A percentile compares a stretch with the other conserved stretches of the same genome.
Conservation (phyloP, 148 eudicot genomes). For the Rhododendron williamsianum region DNA sequence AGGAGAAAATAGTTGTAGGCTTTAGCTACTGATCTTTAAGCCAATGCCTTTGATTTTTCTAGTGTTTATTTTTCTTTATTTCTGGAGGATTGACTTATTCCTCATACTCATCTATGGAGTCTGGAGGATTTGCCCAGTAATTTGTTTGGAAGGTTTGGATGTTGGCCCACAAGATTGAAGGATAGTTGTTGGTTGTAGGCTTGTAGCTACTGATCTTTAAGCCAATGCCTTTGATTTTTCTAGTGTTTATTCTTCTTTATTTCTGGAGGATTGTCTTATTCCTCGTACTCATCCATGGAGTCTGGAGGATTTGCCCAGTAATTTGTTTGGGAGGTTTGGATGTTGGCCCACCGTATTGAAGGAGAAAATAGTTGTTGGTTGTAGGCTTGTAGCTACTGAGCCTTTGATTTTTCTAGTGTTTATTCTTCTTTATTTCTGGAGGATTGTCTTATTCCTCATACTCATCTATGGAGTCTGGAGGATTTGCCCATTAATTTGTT, state of each 20-base stretch:
- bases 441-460: background rate
- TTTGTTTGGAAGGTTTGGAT: background rate
- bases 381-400: background rate
- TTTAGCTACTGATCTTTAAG: background rate
- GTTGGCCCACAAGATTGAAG: background rate
- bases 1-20: background rate
- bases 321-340: background rate
- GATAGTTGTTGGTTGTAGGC: background rate
- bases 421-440: background rate
- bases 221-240: background rate
- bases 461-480: slow-evolving; percentile 3
- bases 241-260: background rate
- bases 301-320: background rate
- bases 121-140: background rate
- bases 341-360: background rate
- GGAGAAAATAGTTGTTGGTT: background rate
- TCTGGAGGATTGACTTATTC: background rate
- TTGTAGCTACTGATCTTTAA: background rate
- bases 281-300: background rate
- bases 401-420: background rate
- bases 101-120: background rate
- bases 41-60: background rate
- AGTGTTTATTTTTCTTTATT: background rate
- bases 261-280: background rate
- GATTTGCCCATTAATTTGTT: background rate